phyloP scores from a whole-genome alignment of 305 asterid species.

The Fraxinus greggii region DNA sequence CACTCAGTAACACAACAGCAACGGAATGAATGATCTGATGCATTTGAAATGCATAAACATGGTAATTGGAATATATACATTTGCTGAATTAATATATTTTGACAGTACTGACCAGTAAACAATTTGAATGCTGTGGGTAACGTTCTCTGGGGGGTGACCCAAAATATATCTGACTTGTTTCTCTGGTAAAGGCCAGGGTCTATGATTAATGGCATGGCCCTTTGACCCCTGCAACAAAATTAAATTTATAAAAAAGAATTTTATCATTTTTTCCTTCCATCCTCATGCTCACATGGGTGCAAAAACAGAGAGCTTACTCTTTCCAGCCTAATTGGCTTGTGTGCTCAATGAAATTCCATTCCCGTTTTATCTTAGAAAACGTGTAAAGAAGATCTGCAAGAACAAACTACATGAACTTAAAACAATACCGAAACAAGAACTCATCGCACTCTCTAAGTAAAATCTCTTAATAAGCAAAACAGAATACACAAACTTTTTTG shows the following conservation, averaged over 20 bases:
- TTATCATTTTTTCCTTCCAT: background rate
- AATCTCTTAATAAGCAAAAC: background rate
- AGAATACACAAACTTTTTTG: background rate
- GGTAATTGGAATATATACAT: background rate
- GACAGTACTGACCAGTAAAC: slow-evolving; percentile 61
- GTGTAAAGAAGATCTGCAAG: slow-evolving; percentile 74
- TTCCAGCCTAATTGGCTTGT: slow-evolving; percentile 76
- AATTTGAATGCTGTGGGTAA: slow-evolving; percentile 76
- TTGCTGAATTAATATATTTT: background rate
- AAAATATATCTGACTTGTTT: slow-evolving; percentile 59
- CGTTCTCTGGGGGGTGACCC: slow-evolving; percentile 56
- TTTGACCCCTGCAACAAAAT: slow-evolving; percentile 47
- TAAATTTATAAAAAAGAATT: slow-evolving; percentile 19
- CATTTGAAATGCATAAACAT: background rate
- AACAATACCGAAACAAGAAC: background rate
- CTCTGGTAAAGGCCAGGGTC: slow-evolving; percentile 78
- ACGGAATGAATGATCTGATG: background rate
- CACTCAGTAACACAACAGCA: background rate
- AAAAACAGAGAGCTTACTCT: slow-evolving; percentile 47
- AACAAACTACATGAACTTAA: slow-evolving; percentile 10
- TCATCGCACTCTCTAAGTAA: background rate
- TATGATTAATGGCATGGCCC: slow-evolving; percentile 77
- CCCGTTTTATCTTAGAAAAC: slow-evolving; percentile 56
- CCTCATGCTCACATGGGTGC: background rate
- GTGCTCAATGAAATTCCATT: slow-evolving; percentile 67